phyloP scores from a whole-genome alignment of 2,329 filamentous ascomycete genomes.

The Waltergamsia citrina region DNA sequence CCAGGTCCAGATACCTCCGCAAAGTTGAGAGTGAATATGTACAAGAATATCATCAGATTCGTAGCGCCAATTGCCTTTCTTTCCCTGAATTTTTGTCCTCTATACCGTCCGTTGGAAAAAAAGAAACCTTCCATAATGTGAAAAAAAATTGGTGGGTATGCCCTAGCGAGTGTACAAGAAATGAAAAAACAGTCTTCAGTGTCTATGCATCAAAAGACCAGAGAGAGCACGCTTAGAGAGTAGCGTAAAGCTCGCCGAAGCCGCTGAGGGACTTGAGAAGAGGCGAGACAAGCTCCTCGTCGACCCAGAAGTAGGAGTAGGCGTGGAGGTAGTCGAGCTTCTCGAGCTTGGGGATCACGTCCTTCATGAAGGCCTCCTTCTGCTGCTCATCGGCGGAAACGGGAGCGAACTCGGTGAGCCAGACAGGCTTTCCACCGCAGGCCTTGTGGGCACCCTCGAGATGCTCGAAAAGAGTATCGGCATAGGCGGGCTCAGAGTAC shows the following conservation, averaged over 20 bases:
- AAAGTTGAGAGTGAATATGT: not conserved
- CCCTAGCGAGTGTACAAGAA: slow-evolving; percentile 29
- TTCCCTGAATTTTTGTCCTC: not conserved
- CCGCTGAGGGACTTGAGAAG: slow-evolving; percentile 28
- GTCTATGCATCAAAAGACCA: not conserved
- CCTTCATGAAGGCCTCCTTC: slow-evolving; percentile 36
- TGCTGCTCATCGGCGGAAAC: slow-evolving; percentile 28
- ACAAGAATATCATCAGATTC: not conserved
- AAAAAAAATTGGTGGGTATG: slow-evolving; percentile 16
- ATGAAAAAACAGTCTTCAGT: slow-evolving; percentile 9
- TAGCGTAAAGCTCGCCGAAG: slow-evolving; percentile 41
- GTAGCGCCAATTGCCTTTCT: not conserved
- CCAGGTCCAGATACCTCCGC: slow-evolving; percentile 1
- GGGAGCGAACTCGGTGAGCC: slow-evolving; percentile 57
- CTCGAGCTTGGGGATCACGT: slow-evolving; percentile 39
- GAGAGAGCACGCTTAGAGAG: slow-evolving; percentile 13
- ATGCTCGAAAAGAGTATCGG: slow-evolving; percentile 44
- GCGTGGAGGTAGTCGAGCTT: slow-evolving; percentile 38
- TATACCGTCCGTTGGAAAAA: not conserved
- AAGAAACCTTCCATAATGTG: slow-evolving; percentile 3
- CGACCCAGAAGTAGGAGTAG: slow-evolving; percentile 50
- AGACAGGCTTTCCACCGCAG: slow-evolving; percentile 43
- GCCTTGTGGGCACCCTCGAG: slow-evolving; percentile 33
- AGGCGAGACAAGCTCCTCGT: slow-evolving; percentile 29
- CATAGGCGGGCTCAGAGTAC: slow-evolving; percentile 43